Evolutionary conservation across 2,329 filamentous ascomycete species (phyloP), one percentile per base, ranked within the genome.

Genomic region (Stagonosporopsis cucurbitacearum): DNA sequence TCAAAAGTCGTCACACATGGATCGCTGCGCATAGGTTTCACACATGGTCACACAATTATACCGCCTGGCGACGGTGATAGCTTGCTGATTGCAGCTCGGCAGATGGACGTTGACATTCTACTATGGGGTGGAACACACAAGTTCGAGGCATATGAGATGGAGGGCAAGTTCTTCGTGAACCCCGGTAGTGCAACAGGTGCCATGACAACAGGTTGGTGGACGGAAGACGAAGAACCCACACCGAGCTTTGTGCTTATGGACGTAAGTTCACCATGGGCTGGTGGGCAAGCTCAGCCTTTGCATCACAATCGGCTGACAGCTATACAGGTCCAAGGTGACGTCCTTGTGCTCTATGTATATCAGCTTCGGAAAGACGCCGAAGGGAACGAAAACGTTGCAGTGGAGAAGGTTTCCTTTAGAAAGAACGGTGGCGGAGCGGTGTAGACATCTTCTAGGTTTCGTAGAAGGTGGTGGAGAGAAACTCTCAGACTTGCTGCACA

Each of bases 211-310:
- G 81, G 81, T 13, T 86, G 82, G 78, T 85, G 83, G 79, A 72
- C 79, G 2, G 84, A 82, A 49, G 79, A 77, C 12, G 79, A 79
- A 71, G 90, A 94, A 51, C 90, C 89, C 22, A 88, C 88, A 53
- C 94, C 94, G 23, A 96, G 92, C 74, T 97, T 98, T 77, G 96
- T 95, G 72, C 79, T 98, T 75, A 97, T 98, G 94, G 94, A 98
- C 84, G 93, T 97, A 77, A 81, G 92, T 88, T 48, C 28, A 15
- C 42, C 44, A 25, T 42, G 20, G 28, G n/a, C 37, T n/a, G n/a
- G n/a, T n/a, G 9, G 25, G 40, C n/a, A 30, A 25, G 35, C 42
- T 41, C 47, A 26, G 23, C 25, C 30, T 26, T 30, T 9, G 30
- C 44, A 30, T 32, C 37, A 57, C 45, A 9, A 22, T 11, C 55